Conservation (phyloP, 257 asterid species). For the Anisodus acutangulus region DNA sequence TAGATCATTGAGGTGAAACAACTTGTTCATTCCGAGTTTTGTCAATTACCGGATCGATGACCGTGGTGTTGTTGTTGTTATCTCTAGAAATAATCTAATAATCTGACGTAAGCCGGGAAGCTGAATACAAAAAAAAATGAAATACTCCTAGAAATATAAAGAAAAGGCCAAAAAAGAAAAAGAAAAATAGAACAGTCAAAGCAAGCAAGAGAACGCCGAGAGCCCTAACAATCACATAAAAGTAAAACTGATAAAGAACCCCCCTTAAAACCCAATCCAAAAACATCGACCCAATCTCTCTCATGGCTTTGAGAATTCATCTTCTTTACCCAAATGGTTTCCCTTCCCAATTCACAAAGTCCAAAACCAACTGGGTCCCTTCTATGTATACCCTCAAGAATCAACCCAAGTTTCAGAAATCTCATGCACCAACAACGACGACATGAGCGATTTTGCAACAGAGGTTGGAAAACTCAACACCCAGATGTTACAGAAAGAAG, state of each 20-base stretch:
- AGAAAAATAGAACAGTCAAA: too few species aligned
- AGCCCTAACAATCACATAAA: background rate
- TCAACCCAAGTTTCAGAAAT: constrained; percentile 38
- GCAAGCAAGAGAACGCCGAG: background rate
- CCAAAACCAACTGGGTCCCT: constrained; percentile 34
- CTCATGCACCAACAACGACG: constrained; percentile 54
- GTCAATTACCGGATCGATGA: too few species aligned
- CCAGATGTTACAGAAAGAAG: constrained; percentile 46
- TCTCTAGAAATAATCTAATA: too few species aligned
- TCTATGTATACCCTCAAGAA: constrained; percentile 22
- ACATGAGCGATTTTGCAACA: constrained; percentile 45
- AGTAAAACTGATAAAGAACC: background rate
- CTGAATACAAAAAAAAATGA: too few species aligned
- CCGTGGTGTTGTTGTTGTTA: too few species aligned
- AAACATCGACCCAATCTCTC: background rate
- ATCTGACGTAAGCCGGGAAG: too few species aligned
- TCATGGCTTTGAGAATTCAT: constrained; percentile 46
- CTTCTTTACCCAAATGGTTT: constrained; percentile 39
- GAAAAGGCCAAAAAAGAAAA: too few species aligned
- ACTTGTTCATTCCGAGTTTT: too few species aligned
- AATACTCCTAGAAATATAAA: too few species aligned
- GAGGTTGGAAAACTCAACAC: constrained; percentile 51
- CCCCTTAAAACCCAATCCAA: background rate
- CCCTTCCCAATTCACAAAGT: constrained; percentile 38
- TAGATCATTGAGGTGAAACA: too few species aligned